phyloP scores from a whole-genome alignment of 2,329 filamentous ascomycete species.

The Xylariaceae sp. region DNA sequence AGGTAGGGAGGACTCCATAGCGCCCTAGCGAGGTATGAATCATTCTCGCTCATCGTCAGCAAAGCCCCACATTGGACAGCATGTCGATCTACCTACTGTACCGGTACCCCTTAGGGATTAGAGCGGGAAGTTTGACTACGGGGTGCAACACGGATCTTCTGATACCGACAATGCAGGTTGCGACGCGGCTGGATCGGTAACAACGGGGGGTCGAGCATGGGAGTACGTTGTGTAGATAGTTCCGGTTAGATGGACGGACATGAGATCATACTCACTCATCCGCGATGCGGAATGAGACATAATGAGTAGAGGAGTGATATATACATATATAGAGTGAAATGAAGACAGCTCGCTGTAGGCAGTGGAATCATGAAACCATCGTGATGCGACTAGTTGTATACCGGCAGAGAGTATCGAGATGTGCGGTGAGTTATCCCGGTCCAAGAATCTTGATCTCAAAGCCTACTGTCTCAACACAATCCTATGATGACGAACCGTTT shows the following conservation, averaged over 20 bases:
- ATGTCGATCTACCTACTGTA: too few species aligned
- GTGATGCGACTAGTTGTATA: background rate
- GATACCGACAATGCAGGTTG: too few species aligned
- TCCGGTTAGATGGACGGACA: too few species aligned
- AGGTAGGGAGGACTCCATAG: too few species aligned
- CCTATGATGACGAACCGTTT: conserved; percentile 31
- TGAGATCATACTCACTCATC: conserved; percentile 13
- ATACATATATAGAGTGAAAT: conserved; percentile 7
- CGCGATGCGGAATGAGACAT: conserved; percentile 16
- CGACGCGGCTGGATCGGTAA: too few species aligned
- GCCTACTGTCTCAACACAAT: background rate
- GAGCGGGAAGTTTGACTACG: too few species aligned
- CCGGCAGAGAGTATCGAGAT: background rate
- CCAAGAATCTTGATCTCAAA: background rate
- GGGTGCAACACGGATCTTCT: too few species aligned
- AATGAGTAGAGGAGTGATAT: background rate
- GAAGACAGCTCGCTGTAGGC: background rate
- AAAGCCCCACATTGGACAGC: too few species aligned
- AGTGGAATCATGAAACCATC: background rate
- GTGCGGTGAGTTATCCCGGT: conserved; percentile 7
- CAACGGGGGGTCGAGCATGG: background rate
- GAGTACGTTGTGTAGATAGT: background rate
- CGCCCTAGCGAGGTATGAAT: conserved; percentile 7
- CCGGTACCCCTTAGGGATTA: too few species aligned
- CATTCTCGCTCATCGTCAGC: conserved; percentile 16